These are phyloP conservation scores for Raddia guianensis DNA, from an alignment of 176 grass and related monocot species.

Conservation along the genomic window DNA sequence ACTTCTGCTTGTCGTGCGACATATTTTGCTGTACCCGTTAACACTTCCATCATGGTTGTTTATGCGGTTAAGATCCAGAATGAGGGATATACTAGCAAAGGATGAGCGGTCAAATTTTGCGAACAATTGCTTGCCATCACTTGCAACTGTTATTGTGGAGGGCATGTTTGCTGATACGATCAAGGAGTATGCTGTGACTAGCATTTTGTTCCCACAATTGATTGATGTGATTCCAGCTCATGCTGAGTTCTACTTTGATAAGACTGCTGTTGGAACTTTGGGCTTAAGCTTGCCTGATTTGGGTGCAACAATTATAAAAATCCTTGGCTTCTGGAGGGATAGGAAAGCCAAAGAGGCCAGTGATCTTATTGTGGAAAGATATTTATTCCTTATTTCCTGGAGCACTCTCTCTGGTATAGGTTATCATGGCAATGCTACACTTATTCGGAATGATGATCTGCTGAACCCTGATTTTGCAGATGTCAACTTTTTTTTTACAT, in stretches of 20 bases:
- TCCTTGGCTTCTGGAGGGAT: constrained; percentile 79
- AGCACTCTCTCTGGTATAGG: constrained; percentile 59
- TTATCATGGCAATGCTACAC: constrained; percentile 37
- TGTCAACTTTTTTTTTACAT: constrained; percentile 54
- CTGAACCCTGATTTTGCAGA: constrained; percentile 63
- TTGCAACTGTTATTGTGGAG: constrained; percentile 59
- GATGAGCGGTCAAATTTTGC: constrained; percentile 43
- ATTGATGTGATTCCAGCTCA: constrained; percentile 76
- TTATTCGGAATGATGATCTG: constrained; percentile 48
- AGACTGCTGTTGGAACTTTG: constrained; percentile 50
- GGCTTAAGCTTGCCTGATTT: constrained; percentile 63
- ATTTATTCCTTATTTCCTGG: constrained; percentile 83
- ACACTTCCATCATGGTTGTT: constrained; percentile 84
- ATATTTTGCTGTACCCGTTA: constrained; percentile 80
- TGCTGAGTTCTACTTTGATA: constrained; percentile 50
- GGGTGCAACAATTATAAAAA: constrained; percentile 51
- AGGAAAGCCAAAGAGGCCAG: constrained; percentile 60
- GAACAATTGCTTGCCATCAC: constrained; percentile 68
- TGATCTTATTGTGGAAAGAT: constrained; percentile 88
- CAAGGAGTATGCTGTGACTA: constrained; percentile 53
- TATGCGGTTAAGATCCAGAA: constrained; percentile 73
- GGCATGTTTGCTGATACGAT: constrained; percentile 57
- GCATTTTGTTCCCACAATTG: constrained; percentile 65
- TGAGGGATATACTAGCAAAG: constrained; percentile 68
- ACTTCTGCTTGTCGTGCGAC: constrained; percentile 69